A percentile compares a stretch with the other conserved stretches of the same genome.
Conservation (phyloP, 148 eudicot species). For the Fagopyrum homotropicum region DNA sequence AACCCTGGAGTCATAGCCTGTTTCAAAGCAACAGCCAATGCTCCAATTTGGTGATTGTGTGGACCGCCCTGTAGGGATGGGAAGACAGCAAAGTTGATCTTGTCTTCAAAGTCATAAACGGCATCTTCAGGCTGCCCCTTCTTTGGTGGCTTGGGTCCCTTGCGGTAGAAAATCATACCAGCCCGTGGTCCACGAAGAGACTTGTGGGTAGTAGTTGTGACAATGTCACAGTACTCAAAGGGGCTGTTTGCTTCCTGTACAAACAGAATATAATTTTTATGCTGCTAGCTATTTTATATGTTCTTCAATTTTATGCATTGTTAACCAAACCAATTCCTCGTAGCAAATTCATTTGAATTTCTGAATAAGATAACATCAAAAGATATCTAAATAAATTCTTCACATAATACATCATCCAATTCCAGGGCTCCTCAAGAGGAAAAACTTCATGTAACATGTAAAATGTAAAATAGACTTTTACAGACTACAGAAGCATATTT, state of each 20-base stretch:
- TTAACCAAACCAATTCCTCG: neutral
- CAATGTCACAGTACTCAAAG: conserved; percentile 87
- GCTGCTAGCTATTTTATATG: neutral
- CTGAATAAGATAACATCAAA: neutral
- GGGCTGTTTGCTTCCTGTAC: conserved; percentile 93
- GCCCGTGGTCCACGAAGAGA: conserved; percentile 94
- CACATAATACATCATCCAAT: neutral
- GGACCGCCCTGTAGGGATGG: conserved; percentile 98
- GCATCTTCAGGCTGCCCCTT: conserved; percentile 95
- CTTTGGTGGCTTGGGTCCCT: conserved; percentile 93
- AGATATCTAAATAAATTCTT: neutral
- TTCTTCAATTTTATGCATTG: neutral
- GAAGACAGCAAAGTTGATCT: conserved; percentile 93
- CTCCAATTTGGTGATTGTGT: conserved; percentile 96
- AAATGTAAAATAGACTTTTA: neutral
- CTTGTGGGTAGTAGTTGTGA: conserved; percentile 95
- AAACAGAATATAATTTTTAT: neutral
- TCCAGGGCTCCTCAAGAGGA: neutral
- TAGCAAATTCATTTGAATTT: neutral
- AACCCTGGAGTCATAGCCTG: conserved; percentile 85
- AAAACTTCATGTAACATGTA: neutral
- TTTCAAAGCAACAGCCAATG: conserved; percentile 91
- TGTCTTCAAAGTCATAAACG: conserved; percentile 86
- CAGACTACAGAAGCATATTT: neutral
- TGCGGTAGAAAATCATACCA: conserved; percentile 96